These are phyloP conservation scores for Colletotrichum viniferum DNA, from an alignment of 2,329 filamentous ascomycete species.

Conservation along the genomic window DNA sequence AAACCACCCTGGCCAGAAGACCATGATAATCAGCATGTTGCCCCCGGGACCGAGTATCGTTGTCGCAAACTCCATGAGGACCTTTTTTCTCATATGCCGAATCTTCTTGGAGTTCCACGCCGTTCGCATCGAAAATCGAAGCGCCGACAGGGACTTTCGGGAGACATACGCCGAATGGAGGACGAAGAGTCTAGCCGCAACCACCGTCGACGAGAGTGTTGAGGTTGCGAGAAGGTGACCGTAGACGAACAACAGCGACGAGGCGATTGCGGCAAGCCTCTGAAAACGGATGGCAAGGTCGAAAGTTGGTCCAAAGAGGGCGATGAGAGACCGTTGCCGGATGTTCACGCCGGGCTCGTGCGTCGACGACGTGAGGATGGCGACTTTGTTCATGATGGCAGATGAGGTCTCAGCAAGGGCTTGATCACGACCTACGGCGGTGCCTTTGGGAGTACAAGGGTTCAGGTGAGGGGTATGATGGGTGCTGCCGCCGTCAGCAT, in stretches of 20 bases:
- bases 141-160: conserved; percentile 9
- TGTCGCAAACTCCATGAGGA: conserved; percentile 57
- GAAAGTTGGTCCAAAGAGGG: conserved; percentile 37
- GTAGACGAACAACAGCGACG: conserved; percentile 34
- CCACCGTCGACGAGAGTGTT: conserved; percentile 30
- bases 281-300: conserved; percentile 38
- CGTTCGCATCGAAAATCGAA: conserved; percentile 3
- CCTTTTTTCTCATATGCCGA: conserved; percentile 45
- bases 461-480: background rate
- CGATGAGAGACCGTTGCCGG: conserved; percentile 34
- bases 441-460: background rate
- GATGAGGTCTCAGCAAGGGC: conserved; percentile 16
- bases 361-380: conserved; percentile 41
- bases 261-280: conserved; percentile 33
- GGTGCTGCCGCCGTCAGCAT: background rate
- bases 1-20: conserved; percentile 65
- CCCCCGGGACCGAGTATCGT: conserved; percentile 54
- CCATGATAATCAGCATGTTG: conserved; percentile 51
- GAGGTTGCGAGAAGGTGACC: conserved; percentile 33
- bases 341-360: conserved; percentile 35
- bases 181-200: conserved; percentile 32
- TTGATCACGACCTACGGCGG: conserved; percentile 8
- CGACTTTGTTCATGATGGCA: conserved; percentile 38
- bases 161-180: conserved; percentile 33
- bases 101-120: conserved; percentile 42